Evolutionary conservation across 2,329 filamentous ascomycete species (phyloP).

Genomic region (Ascochyta rabiei): DNA sequence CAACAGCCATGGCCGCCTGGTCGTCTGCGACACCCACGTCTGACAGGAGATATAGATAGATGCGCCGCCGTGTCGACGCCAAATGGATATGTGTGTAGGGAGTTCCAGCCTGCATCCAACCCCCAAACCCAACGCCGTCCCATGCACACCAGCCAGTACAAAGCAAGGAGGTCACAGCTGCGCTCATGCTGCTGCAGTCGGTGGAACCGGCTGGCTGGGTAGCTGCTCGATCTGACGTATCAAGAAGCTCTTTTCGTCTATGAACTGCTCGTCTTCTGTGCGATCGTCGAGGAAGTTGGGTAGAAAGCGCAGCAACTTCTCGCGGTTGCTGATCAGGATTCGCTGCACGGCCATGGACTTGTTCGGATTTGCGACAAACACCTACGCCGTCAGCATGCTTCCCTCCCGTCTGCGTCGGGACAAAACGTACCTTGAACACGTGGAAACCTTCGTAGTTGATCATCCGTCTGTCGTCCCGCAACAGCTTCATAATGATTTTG

Average conservation of each 20-base stretch:
- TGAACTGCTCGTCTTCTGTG: slow-evolving; percentile 97
- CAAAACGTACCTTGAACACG: slow-evolving; percentile 78
- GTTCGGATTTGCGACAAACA: slow-evolving; percentile 98
- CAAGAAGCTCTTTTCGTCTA: slow-evolving; percentile 95
- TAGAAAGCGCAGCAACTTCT: slow-evolving; percentile 86
- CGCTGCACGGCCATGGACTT: slow-evolving; percentile 96
- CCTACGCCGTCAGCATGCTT: slow-evolving; percentile 53
- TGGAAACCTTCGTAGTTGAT: slow-evolving; percentile 99
- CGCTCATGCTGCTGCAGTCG: slow-evolving; percentile 26
- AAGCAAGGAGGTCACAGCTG: not conserved
- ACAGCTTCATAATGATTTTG: slow-evolving; percentile 97
- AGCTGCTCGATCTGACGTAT: slow-evolving; percentile 82
- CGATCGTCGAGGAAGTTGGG: slow-evolving; percentile 92
- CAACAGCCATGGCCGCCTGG: not conserved
- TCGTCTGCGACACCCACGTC: not conserved
- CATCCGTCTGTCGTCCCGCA: slow-evolving; percentile 96
- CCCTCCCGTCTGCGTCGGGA: not conserved
- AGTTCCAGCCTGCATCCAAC: slow-evolving; percentile 1
- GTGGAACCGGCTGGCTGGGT: slow-evolving; percentile 40
- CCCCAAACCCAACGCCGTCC: slow-evolving; percentile 15
- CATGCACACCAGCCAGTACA: slow-evolving; percentile 17
- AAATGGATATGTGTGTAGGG: not conserved
- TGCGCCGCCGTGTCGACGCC: slow-evolving; percentile 14
- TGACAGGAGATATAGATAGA: slow-evolving; percentile 9
- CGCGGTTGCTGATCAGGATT: slow-evolving; percentile 94